Conservation (phyloP, 1,284 basidiomycete species). For the Cerrena zonata region DNA sequence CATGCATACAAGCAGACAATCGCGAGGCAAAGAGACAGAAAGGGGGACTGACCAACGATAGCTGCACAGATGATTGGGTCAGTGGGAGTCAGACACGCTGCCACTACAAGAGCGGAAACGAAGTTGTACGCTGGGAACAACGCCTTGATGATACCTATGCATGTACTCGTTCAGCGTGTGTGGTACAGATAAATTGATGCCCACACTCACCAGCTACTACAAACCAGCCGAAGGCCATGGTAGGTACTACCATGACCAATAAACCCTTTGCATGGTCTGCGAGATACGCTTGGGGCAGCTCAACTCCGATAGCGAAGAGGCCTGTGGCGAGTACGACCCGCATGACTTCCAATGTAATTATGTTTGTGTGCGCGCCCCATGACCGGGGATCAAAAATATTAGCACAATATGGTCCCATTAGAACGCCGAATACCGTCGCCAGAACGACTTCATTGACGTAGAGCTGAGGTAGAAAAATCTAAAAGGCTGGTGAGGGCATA, state of each 20-base stretch:
- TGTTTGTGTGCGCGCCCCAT: constrained; percentile 58
- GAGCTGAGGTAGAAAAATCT: constrained; percentile 34
- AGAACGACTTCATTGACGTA: constrained; percentile 92
- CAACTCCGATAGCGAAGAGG: constrained; percentile 70
- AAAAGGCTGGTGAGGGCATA: background rate
- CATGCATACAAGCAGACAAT: too few species aligned
- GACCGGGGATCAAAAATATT: constrained; percentile 74
- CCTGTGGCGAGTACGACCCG: constrained; percentile 65
- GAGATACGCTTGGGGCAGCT: constrained; percentile 65
- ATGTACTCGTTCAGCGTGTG: background rate
- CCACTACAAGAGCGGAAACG: constrained; percentile 76
- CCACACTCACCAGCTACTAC: constrained; percentile 49
- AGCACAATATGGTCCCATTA: constrained; percentile 71
- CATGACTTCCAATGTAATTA: constrained; percentile 75
- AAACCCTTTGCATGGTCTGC: constrained; percentile 55
- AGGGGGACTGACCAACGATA: constrained; percentile 41
- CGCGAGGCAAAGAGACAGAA: constrained; percentile 20
- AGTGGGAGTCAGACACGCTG: constrained; percentile 88
- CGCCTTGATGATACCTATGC: constrained; percentile 38
- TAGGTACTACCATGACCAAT: constrained; percentile 63
- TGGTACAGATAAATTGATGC: background rate
- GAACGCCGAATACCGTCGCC: constrained; percentile 74
- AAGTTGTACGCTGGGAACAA: constrained; percentile 68
- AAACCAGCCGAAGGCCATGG: constrained; percentile 75
- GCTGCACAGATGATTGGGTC: constrained; percentile 78